Evolutionary conservation across 331 rosid genomes (phyloP).

Genomic region (Spiraea crenata): DNA sequence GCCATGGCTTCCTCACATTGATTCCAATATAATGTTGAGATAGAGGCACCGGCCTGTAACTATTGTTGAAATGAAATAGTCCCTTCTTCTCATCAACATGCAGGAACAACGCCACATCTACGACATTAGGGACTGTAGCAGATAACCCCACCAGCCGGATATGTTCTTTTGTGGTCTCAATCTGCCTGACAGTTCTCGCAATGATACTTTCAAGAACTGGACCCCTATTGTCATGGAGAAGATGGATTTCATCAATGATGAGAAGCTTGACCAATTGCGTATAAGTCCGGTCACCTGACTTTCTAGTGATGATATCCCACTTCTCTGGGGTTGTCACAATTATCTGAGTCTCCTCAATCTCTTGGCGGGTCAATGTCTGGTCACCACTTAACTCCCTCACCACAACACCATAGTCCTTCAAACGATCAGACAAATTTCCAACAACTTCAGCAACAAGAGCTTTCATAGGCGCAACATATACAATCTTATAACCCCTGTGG

Average conservation of each 20-base stretch:
- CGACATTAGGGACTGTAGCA: constrained; percentile 80
- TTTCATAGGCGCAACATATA: constrained; percentile 91
- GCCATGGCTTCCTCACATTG: constrained; percentile 82
- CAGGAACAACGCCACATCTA: constrained; percentile 78
- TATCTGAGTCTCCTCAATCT: constrained; percentile 85
- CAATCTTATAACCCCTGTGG: constrained; percentile 74
- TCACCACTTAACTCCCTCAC: constrained; percentile 91
- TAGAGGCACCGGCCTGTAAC: constrained; percentile 90
- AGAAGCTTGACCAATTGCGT: constrained; percentile 78
- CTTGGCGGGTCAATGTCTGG: constrained; percentile 76
- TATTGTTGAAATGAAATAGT: constrained; percentile 67
- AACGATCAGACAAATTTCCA: constrained; percentile 76
- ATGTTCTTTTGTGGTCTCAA: constrained; percentile 74
- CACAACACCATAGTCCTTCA: constrained; percentile 72
- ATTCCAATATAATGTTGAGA: constrained; percentile 84
- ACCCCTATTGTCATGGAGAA: constrained; percentile 89
- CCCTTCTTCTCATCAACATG: constrained; percentile 69
- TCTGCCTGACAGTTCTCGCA: constrained; percentile 90
- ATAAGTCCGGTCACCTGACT: constrained; percentile 77
- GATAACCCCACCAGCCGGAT: constrained; percentile 88
- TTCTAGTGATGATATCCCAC: constrained; percentile 91
- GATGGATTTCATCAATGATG: constrained; percentile 88
- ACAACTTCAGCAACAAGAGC: constrained; percentile 95
- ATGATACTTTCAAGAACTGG: constrained; percentile 90
- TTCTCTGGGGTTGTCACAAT: constrained; percentile 95